Percentiles rank a stretch among this genome's conserved stretches.
Conservation (phyloP, 2,329 filamentous ascomycete species). For the Scedosporium dehoogii region DNA sequence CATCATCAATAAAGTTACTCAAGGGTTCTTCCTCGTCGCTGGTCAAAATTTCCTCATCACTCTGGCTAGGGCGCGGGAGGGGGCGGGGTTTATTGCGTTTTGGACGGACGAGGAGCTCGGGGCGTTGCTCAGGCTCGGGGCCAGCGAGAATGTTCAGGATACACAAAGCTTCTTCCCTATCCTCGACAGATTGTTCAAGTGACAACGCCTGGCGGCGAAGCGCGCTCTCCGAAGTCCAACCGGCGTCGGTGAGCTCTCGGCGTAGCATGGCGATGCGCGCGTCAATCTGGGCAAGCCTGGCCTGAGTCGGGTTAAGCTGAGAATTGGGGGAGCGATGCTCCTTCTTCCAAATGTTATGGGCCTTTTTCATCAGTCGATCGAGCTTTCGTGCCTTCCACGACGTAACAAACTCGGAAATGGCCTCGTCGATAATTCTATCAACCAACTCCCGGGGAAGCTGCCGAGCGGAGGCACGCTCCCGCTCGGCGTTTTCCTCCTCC, state of each 20-base stretch:
- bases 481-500: constrained; percentile 39
- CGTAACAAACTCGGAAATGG: constrained; percentile 2
- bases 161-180: constrained; percentile 46
- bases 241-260: constrained; percentile 37
- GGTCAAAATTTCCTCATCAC: constrained; percentile 39
- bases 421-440: constrained; percentile 7
- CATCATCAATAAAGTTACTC: constrained; percentile 39
- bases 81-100: not conserved
- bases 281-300: constrained; percentile 30
- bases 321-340: not conserved
- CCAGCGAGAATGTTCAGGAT: constrained; percentile 33
- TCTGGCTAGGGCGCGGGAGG: constrained; percentile 7
- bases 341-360: constrained; percentile 7
- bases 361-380: constrained; percentile 5
- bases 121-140: constrained; percentile 16
- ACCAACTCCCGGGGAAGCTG: constrained; percentile 5
- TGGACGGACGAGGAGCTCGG: constrained; percentile 9
- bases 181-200: constrained; percentile 56
- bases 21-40: constrained; percentile 37
- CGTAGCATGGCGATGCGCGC: constrained; percentile 46
- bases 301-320: not conserved
- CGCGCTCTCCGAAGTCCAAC: constrained; percentile 42
- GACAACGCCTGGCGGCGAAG: constrained; percentile 45
- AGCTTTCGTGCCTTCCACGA: constrained; percentile 7
- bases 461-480: not conserved